Evolutionary conservation across 192 early-diverging fungal species (phyloP).

Genomic region (Coemansia sp.): DNA sequence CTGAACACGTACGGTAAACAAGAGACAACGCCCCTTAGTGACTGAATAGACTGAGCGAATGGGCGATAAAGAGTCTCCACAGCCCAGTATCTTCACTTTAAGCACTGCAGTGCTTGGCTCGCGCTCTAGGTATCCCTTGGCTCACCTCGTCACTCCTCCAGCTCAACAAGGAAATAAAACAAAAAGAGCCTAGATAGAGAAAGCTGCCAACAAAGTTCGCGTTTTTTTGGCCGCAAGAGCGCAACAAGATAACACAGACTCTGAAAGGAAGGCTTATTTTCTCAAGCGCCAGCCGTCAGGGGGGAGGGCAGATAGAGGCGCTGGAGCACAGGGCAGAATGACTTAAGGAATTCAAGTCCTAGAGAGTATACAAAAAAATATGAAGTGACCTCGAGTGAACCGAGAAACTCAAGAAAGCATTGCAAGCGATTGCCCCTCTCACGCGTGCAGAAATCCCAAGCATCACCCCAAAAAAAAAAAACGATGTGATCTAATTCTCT

Average conservation of each 20-base stretch:
- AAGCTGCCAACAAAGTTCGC: neutral
- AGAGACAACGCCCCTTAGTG: neutral
- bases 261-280: neutral
- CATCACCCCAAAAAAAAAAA: neutral
- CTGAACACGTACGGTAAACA: neutral
- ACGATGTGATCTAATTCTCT: neutral
- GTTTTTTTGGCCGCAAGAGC: neutral
- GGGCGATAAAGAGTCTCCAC: neutral
- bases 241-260: neutral
- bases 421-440: neutral
- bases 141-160: neutral
- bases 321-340: neutral
- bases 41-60: neutral
- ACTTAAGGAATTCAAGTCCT: neutral
- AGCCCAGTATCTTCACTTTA: neutral
- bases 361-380: neutral
- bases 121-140: neutral
- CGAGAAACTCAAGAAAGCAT: neutral
- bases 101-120: neutral
- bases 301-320: neutral
- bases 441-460: neutral
- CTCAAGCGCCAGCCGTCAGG: conserved; percentile 1
- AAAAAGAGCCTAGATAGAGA: neutral
- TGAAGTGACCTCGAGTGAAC: neutral
- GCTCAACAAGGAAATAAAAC: neutral